A percentile compares a stretch with the other conserved stretches of the same genome.
Conservation (phyloP, 2,329 filamentous ascomycete genomes). For the Colletotrichum sojae region DNA sequence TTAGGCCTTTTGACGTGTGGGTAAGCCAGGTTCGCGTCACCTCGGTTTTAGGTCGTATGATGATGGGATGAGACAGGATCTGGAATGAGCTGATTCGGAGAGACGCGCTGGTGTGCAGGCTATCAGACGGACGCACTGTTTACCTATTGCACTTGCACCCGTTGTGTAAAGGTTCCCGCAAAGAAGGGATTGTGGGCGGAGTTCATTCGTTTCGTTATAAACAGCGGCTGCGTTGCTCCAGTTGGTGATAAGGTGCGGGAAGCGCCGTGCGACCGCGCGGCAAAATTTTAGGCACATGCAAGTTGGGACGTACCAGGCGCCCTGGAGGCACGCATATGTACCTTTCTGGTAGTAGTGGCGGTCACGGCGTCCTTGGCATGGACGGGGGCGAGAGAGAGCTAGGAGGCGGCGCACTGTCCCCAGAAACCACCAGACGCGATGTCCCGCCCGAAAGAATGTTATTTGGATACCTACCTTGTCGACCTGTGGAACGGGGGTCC, state of each 20-base stretch:
- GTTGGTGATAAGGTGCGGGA: too few species aligned
- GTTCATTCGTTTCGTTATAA: neutral
- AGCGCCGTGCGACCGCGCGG: too few species aligned
- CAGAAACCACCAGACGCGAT: constrained; percentile 15
- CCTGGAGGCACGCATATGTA: neutral
- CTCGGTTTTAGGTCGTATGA: constrained; percentile 31
- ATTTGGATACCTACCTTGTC: neutral
- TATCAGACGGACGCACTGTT: constrained; percentile 3
- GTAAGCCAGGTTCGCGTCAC: constrained; percentile 9
- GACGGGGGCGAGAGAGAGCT: constrained; percentile 2
- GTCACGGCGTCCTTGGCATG: too few species aligned
- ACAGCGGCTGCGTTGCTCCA: too few species aligned
- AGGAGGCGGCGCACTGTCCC: constrained; percentile 10
- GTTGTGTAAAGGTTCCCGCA: constrained; percentile 13
- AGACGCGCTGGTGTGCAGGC: constrained; percentile 8
- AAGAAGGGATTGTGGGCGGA: neutral
- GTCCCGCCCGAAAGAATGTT: constrained; percentile 6
- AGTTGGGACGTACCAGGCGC: neutral
- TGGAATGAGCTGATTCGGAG: constrained; percentile 30
- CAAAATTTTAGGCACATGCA: too few species aligned
- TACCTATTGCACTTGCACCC: neutral
- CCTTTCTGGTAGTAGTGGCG: too few species aligned
- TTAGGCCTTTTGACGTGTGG: neutral
- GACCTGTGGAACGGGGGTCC: constrained; percentile 29
- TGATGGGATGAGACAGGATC: constrained; percentile 29